A percentile compares a stretch with the other conserved stretches of the same genome.
Evolutionary conservation across 345 rosid genomes (phyloP).

Genomic region (Lepidium didymum): DNA sequence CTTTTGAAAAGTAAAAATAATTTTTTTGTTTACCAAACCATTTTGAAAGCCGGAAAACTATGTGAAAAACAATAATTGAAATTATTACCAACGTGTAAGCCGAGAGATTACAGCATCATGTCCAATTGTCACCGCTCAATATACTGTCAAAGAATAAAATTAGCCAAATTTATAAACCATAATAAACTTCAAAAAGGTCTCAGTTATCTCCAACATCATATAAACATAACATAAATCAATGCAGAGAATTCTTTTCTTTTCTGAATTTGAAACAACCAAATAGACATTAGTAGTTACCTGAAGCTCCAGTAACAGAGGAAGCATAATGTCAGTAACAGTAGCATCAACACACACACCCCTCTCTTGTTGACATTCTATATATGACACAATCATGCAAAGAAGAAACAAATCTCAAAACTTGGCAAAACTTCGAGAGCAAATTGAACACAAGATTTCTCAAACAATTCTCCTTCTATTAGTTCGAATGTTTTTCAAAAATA

Average conservation of each 20-base stretch:
- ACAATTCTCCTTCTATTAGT: too few species aligned
- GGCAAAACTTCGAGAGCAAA: too few species aligned
- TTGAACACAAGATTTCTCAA: too few species aligned
- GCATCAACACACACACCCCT: slow-evolving; percentile 79
- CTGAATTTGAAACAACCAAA: background rate
- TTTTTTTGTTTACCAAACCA: too few species aligned
- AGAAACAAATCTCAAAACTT: too few species aligned
- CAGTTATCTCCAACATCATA: background rate
- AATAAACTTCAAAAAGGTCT: slow-evolving; percentile 36
- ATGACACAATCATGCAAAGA: too few species aligned
- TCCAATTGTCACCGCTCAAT: slow-evolving; percentile 82
- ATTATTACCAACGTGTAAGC: slow-evolving; percentile 64
- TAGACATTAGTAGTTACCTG: slow-evolving; percentile 46
- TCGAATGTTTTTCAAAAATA: too few species aligned
- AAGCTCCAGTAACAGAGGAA: slow-evolving; percentile 82
- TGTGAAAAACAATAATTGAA: background rate
- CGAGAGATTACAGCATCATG: slow-evolving; percentile 84
- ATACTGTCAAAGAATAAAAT: slow-evolving; percentile 98
- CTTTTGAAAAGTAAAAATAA: too few species aligned
- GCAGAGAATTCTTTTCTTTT: background rate
- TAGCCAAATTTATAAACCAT: slow-evolving; percentile 73
- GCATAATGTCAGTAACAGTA: slow-evolving; percentile 83
- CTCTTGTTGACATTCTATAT: slow-evolving; percentile 71
- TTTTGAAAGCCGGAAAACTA: background rate
- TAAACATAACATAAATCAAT: background rate